Evolutionary conservation across 179 eudicot genomes (phyloP), one percentile per base, ranked within the genome.

Genomic region (Amaranthus tricolor): DNA sequence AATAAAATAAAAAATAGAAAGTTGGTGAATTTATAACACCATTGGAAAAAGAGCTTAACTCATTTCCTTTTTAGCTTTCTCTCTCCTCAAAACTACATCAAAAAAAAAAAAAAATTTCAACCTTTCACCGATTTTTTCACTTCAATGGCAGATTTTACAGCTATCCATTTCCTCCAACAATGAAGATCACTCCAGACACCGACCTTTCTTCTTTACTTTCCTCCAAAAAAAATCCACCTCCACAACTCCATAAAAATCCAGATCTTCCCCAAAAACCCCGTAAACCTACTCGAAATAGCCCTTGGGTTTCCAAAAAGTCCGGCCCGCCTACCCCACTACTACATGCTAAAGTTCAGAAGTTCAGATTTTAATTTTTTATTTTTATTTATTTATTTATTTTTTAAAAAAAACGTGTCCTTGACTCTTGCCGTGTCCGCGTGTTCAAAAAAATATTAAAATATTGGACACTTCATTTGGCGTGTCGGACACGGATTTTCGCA

Each of bases 161-260:
- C 69, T 10, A 43, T 55, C 71, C 70, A 62, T 74, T 24, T 56
- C 52, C 64, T 56, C 4, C 17, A 66, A 55, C 77, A 84, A 84
- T 84, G 86, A 84, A 84, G 82, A 82, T 82, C 73, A 75, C 75
- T 5, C 82, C 76, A 40, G 70, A 66, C 70, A 61, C 75, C 24
- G 72, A 77, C 68, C 77, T 74, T 44, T 0, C 76, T 12, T 31
- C 78, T 67, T 4, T 65, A 40, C 72, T 31, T 69, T 74, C 68
- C 66, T 69, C 74, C 8, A 66, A 70, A 76, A 76, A 69, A 31
- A 31, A 31, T 4, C 40, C 40, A 63, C 82, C 74, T 40, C 62
- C 54, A 15, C 77, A 60, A 19, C 56, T 62, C 13, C 77, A 51
- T 11, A 80, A 76, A 66, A 13, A 72, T 70, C 79, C 79, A 68